Evolutionary conservation across 805 yeast species (phyloP).

Genomic region (Saccharomyces jurei): DNA sequence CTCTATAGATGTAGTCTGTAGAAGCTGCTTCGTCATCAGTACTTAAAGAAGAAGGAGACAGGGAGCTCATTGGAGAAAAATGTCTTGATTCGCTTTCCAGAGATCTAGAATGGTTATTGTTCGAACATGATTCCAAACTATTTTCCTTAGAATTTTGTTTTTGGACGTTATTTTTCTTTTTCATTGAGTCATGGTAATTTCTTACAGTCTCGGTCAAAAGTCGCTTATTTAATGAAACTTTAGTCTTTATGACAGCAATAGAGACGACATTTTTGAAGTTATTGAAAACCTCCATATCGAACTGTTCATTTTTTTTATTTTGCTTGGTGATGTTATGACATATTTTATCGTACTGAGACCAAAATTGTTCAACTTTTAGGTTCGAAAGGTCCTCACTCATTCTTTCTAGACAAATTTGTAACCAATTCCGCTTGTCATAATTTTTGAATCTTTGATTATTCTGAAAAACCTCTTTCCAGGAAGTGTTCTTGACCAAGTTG

Average conservation of each 20-base stretch:
- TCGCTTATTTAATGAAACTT: slow-evolving; percentile 14
- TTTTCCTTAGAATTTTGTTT: neutral
- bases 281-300: slow-evolving; percentile 1
- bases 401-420: slow-evolving; percentile 9
- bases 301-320: neutral
- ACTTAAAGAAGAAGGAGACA: slow-evolving; percentile 4
- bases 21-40: neutral
- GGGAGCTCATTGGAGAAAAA: slow-evolving; percentile 5
- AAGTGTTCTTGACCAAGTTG: neutral
- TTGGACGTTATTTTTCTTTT: neutral
- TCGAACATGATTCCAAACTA: neutral
- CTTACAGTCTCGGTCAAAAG: slow-evolving; percentile 7
- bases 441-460: slow-evolving; percentile 5
- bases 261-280: slow-evolving; percentile 20
- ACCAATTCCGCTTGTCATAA: slow-evolving; percentile 4
- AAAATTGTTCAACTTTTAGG: slow-evolving; percentile 13
- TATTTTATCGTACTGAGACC: slow-evolving; percentile 11
- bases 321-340: neutral
- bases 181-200: slow-evolving; percentile 10
- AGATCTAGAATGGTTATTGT: slow-evolving; percentile 1
- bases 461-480: slow-evolving; percentile 5
- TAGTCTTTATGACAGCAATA: slow-evolving; percentile 18
- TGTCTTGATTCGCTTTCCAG: slow-evolving; percentile 2
- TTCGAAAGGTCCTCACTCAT: slow-evolving; percentile 18
- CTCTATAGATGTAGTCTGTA: neutral